phyloP scores from a whole-genome alignment of 305 asterid species.

The Solanum hybrid region DNA sequence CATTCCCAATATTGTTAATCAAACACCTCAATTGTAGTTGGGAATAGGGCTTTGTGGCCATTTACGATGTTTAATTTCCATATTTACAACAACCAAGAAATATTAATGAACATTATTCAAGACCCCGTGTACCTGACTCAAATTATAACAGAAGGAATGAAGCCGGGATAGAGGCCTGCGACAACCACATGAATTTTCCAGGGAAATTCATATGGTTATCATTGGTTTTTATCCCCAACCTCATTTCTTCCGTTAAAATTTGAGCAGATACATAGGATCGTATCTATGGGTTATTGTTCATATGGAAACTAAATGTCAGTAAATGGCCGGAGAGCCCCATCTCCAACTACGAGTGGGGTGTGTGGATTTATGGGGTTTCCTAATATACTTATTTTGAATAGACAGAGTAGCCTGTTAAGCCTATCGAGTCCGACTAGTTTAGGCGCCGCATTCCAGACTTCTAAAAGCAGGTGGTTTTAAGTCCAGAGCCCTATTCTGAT shows the following conservation, averaged over 20 bases:
- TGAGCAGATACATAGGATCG: neutral
- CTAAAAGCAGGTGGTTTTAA: neutral
- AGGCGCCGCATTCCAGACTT: neutral
- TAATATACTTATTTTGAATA: neutral
- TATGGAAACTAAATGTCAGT: neutral
- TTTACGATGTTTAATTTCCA: neutral
- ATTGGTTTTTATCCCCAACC: neutral
- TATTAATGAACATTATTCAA: neutral
- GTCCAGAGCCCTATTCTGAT: neutral
- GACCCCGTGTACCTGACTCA: neutral
- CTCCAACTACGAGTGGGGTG: neutral
- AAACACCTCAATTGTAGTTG: neutral
- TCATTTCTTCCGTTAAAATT: no score
- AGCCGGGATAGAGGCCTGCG: neutral
- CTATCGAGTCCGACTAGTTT: no score
- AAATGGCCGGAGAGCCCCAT: neutral
- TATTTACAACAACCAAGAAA: neutral
- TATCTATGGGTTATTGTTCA: neutral
- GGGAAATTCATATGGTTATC: neutral
- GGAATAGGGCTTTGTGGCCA: neutral
- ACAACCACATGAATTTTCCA: neutral
- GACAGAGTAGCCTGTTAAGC: neutral
- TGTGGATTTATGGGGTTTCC: neutral
- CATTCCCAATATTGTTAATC: neutral
- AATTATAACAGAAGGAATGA: neutral